Conservation (phyloP, 495 filamentous ascomycete genomes). For the Aspergillus steynii region DNA sequence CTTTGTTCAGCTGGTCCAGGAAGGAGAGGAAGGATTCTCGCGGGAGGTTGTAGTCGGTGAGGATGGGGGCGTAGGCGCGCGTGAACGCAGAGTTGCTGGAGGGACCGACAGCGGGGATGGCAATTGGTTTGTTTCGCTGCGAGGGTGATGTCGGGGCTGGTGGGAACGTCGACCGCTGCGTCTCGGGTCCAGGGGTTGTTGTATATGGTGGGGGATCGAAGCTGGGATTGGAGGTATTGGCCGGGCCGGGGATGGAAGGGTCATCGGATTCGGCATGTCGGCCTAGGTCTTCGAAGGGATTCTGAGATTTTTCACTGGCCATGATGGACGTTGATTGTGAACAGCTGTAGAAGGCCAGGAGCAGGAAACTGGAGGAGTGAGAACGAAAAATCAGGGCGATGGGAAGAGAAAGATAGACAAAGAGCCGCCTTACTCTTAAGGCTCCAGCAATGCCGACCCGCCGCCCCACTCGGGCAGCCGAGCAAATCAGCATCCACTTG, state of each 20-base stretch:
- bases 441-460: too few species aligned
- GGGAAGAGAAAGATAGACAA: background rate
- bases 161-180: background rate
- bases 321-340: background rate
- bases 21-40: slow-evolving; percentile 28
- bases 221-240: background rate
- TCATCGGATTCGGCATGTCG: background rate
- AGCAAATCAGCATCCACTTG: too few species aligned
- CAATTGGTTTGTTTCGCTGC: slow-evolving; percentile 22
- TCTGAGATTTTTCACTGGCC: slow-evolving; percentile 1
- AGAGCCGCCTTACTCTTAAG: background rate
- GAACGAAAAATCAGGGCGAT: background rate
- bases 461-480: too few species aligned
- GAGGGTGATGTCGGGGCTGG: background rate
- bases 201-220: slow-evolving; percentile 2
- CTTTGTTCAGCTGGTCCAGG: slow-evolving; percentile 33
- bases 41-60: slow-evolving; percentile 25
- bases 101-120: slow-evolving; percentile 27
- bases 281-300: background rate
- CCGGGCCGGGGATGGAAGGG: background rate
- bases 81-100: slow-evolving; percentile 27
- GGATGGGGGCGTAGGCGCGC: slow-evolving; percentile 29
- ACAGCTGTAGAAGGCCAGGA: background rate
- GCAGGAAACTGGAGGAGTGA: too few species aligned
- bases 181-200: background rate